Evolutionary conservation across 176 grass and related monocot species (phyloP), one percentile per base, ranked within the genome.

Genomic region (Pontederia crassipes): DNA sequence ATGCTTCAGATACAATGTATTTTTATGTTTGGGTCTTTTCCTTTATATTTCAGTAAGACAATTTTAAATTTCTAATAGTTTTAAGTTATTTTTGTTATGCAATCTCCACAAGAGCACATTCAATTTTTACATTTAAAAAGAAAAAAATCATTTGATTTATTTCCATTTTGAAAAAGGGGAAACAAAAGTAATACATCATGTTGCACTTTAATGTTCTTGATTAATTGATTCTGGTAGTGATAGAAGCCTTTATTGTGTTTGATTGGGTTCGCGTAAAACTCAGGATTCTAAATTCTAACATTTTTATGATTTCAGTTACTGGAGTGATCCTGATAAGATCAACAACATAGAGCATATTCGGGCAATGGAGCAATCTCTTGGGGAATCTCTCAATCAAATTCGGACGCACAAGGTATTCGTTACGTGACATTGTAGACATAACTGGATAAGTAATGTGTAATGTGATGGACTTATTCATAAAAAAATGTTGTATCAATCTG

Each of bases 321-420:
- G 87, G 82, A 76, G 69, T 47, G 61, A 85, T 52, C 87, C 87
- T 2, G 82, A 82, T 49, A 85, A 85, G 55, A 57, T 90, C 67
- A 73, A 79, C 14, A 77, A 90, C 69, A 80, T 90, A 17, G 76
- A 85, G 52, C 76, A 85, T 55, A 90, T 90, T 55, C 77, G 75
- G 78, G 82, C 69, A 49, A 85, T 90, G 87, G 87, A 90, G 64
- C 82, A 85, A 77, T 85, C 87, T 64, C 82, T 90, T 15, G 79
- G 71, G 29, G 79, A 85, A 71, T 85, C 79, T 64, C 72, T 90
- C 61, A 63, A 66, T 65, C 79, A 51, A 17, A 82, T 90, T 46
- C 79, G 54, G 8, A 60, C 59, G 14, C 73, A 90, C 58, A 90
- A 90, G 79, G 82, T 90, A 82, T 2, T 51, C 26, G 24, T 53